Evolutionary conservation across 345 rosid species (phyloP), one percentile per base, ranked within the genome.

Genomic region (Arabis alpina): DNA sequence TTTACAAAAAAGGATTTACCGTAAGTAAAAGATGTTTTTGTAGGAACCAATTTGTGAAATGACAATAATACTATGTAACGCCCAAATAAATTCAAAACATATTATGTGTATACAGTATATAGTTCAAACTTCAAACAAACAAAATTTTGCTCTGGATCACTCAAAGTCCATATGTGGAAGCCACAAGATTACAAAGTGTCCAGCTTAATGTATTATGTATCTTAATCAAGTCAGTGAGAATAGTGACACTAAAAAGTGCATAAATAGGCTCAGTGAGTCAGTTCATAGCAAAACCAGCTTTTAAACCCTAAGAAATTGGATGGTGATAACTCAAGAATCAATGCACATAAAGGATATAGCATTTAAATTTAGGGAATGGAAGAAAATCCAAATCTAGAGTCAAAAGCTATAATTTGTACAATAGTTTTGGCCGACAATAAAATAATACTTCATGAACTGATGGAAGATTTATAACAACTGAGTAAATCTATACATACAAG

Each of bases 241-340:
- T 65, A 56, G 66, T 54, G 50, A 40, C 54, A 30, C 61, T 30
- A 73, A 50, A 73, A 73, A 50, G 66, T 65, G 47, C 25, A 57
- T 28, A 51, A 39, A 36, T 66, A 66, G 72, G 72, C 67, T 49
- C 77, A 51, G 77, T 51, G 72, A 66, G 53, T 73, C 72, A 73
- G 77, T 41, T 58, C 58, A 58, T 66, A 66, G 77, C 72, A 58
- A 41, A 30, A 49, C 49, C 39, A 73, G 77, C 72, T 65, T 56
- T 73, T 40, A 37, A 73, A 36, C 54, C 71, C 71, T 49, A 65
- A 9, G 41, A 12, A 42, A 30, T n/a, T 39, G 57, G 64, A 65
- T 64, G 44, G 49, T n/a, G 64, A 63, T 39, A 39, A 39, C 43
- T 63, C 71, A 64, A 48, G 65, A 27, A 64, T 16, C 40, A 3